Evolutionary conservation across 2,329 filamentous ascomycete genomes (phyloP).

Genomic region (Colletotrichum orbiculare): DNA sequence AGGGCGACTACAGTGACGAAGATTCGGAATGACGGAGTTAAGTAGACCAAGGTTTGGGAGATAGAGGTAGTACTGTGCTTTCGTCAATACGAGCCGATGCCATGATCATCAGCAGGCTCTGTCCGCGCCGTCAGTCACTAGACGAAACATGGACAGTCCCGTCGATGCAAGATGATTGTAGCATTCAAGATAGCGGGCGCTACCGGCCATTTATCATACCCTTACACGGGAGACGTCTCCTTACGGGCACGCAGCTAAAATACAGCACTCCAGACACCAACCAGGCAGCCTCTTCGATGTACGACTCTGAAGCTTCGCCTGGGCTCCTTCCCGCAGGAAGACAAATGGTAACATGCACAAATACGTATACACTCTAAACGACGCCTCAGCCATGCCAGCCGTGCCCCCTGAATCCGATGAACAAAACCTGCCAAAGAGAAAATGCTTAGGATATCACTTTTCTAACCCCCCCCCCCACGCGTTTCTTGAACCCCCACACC

Average conservation of each 20-base stretch:
- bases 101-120: too few relatives aligned
- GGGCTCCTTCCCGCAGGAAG: conserved; percentile 1
- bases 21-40: conserved; percentile 40
- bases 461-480: neutral
- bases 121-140: too few relatives aligned
- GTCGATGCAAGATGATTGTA: too few relatives aligned
- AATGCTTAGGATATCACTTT: conserved; percentile 31
- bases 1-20: conserved; percentile 52
- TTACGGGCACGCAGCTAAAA: neutral
- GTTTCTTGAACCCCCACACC: neutral
- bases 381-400: conserved; percentile 23
- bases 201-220: conserved; percentile 6
- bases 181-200: neutral
- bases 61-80: conserved; percentile 18
- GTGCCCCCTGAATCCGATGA: conserved; percentile 3
- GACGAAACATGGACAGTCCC: too few relatives aligned
- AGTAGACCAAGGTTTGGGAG: conserved; percentile 3
- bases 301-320: conserved; percentile 16
- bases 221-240: too few relatives aligned
- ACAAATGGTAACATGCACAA: conserved; percentile 2
- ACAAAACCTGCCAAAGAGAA: conserved; percentile 6
- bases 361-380: conserved; percentile 15
- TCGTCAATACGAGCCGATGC: neutral
- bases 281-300: neutral
- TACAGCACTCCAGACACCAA: too few relatives aligned